phyloP scores from a whole-genome alignment of 2,329 filamentous ascomycete genomes.

The Hymenoscyphus albidus region DNA sequence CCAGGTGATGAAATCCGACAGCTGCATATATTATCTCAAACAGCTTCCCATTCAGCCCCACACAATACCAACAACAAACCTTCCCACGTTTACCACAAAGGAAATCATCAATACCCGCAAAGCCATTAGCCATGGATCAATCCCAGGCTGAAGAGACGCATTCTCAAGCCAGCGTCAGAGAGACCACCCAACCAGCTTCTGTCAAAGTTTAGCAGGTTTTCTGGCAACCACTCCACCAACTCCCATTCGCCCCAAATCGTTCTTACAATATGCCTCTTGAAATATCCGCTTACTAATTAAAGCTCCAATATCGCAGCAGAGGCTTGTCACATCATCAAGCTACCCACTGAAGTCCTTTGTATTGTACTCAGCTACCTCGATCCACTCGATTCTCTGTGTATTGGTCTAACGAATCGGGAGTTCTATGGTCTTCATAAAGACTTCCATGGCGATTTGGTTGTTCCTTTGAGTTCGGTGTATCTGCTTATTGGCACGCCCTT shows the following conservation, averaged over 20 bases:
- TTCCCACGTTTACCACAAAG: not conserved
- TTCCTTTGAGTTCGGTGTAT: too few species aligned
- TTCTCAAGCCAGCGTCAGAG: not conserved
- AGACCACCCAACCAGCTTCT: not conserved
- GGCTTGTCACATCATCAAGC: not conserved
- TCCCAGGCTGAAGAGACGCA: not conserved
- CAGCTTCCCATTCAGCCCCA: not conserved
- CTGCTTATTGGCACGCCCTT: too few species aligned
- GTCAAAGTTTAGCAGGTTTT: not conserved
- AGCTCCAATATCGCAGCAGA: not conserved
- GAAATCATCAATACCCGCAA: not conserved
- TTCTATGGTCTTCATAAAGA: not conserved
- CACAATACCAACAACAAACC: too few species aligned
- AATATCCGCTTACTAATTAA: not conserved
- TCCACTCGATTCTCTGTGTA: not conserved
- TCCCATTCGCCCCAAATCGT: not conserved
- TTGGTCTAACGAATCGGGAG: not conserved
- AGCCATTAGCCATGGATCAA: not conserved
- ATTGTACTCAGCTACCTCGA: not conserved
- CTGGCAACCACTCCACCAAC: not conserved
- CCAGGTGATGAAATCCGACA: not conserved
- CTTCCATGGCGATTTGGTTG: not conserved
- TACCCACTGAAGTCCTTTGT: not conserved
- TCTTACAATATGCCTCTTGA: not conserved
- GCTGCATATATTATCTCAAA: not conserved